Conservation (phyloP, 768 basidiomycete genomes). For the Termitomyces sp. region DNA sequence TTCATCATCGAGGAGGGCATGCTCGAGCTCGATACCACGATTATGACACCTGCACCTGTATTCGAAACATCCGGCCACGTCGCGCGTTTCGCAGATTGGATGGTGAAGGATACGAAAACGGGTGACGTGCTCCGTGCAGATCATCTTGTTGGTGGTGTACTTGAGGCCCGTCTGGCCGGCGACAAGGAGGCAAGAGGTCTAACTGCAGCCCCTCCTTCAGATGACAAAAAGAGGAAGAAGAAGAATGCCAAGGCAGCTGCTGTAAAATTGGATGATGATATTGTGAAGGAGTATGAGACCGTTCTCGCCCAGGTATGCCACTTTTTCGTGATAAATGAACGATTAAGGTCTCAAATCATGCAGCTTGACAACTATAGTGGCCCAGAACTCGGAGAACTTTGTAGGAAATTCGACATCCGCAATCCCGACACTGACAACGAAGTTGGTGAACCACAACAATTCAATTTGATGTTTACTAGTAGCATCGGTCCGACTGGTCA, state of each 20-base stretch:
- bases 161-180: constrained; percentile 85
- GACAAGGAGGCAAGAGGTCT: constrained; percentile 85
- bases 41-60: constrained; percentile 93
- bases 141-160: constrained; percentile 89
- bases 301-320: constrained; percentile 80
- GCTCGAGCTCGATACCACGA: constrained; percentile 97
- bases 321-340: neutral
- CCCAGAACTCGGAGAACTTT: constrained; percentile 81
- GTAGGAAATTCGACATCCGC: constrained; percentile 69
- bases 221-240: constrained; percentile 76
- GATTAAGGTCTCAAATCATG: neutral
- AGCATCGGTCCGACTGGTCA: constrained; percentile 98
- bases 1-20: constrained; percentile 98
- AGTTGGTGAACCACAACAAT: constrained; percentile 88
- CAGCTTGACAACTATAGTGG: constrained; percentile 95
- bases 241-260: constrained; percentile 62
- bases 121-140: constrained; percentile 96
- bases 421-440: constrained; percentile 94
- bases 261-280: constrained; percentile 68
- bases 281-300: constrained; percentile 71
- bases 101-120: constrained; percentile 95
- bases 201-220: constrained; percentile 52
- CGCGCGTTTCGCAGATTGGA: constrained; percentile 98
- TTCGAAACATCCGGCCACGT: constrained; percentile 98
- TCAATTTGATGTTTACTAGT: constrained; percentile 98